These are phyloP conservation scores for Ceriops tagal DNA, from an alignment of 345 rosid species.

Conservation along the genomic window DNA sequence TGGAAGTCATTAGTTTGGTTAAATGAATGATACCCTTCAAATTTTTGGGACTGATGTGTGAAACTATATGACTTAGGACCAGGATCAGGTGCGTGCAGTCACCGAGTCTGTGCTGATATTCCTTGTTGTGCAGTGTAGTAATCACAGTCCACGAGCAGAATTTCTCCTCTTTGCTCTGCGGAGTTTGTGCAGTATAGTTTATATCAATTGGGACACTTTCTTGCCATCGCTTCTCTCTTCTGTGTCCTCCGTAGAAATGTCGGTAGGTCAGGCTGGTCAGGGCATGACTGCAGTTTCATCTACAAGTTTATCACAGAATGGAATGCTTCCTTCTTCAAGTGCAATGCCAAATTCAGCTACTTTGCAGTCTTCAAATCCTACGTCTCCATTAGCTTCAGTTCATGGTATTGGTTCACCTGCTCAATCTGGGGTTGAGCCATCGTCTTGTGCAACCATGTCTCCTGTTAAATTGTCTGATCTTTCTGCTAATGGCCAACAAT, in stretches of 20 bases:
- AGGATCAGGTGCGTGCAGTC: constrained; percentile 74
- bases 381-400: constrained; percentile 59
- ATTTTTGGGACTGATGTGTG: too few species aligned
- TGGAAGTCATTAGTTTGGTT: background rate
- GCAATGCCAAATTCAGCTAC: constrained; percentile 46
- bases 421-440: constrained; percentile 60
- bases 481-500: constrained; percentile 45
- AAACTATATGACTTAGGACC: constrained; percentile 42
- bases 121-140: constrained; percentile 70
- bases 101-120: constrained; percentile 79
- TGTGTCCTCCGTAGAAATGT: constrained; percentile 65
- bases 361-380: constrained; percentile 61
- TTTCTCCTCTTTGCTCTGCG: constrained; percentile 88
- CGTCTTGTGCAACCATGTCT: constrained; percentile 48
- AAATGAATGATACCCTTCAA: too few species aligned
- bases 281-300: constrained; percentile 50
- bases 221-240: constrained; percentile 83
- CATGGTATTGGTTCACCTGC: constrained; percentile 84
- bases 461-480: constrained; percentile 53
- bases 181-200: constrained; percentile 63
- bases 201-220: constrained; percentile 86
- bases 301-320: constrained; percentile 57
- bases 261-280: constrained; percentile 60
- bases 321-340: constrained; percentile 47
- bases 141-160: constrained; percentile 86